Evolutionary conservation across 805 yeast species (phyloP).

Genomic region (Saitoella complicata): DNA sequence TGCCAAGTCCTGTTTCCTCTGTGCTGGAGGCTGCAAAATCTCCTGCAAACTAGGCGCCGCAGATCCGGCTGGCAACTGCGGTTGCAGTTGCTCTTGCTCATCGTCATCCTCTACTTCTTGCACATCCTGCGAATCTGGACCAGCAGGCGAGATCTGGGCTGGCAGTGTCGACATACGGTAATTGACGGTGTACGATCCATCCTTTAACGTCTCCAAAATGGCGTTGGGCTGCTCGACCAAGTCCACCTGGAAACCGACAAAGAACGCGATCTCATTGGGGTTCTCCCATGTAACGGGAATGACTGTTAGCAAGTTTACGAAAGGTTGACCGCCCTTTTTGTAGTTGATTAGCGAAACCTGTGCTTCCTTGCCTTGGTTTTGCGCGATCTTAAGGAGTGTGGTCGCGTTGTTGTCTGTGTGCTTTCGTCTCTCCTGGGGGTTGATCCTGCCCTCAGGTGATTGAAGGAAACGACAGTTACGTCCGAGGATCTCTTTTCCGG

Average conservation of each 20-base stretch:
- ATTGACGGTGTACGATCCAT: neutral
- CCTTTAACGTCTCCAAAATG: constrained; percentile 4
- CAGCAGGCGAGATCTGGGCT: too few relatives aligned
- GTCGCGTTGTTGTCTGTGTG: constrained; percentile 6
- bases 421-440: constrained; percentile 2
- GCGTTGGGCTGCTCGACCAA: constrained; percentile 6
- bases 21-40: too few relatives aligned
- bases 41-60: too few relatives aligned
- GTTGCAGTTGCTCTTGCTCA: too few relatives aligned
- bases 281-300: constrained; percentile 7
- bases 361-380: constrained; percentile 3
- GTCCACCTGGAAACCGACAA: constrained; percentile 8
- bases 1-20: too few relatives aligned
- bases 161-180: neutral
- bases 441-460: constrained; percentile 6
- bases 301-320: constrained; percentile 6
- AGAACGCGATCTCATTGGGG: constrained; percentile 3
- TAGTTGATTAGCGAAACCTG: constrained; percentile 6
- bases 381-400: neutral
- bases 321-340: constrained; percentile 6
- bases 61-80: too few relatives aligned
- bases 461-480: constrained; percentile 9
- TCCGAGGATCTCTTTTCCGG: constrained; percentile 5
- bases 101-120: too few relatives aligned
- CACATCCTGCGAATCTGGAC: too few relatives aligned